Percentiles rank a stretch among this genome's conserved stretches.
Conservation (phyloP, 768 basidiomycete species). For the Zangia roseola region DNA sequence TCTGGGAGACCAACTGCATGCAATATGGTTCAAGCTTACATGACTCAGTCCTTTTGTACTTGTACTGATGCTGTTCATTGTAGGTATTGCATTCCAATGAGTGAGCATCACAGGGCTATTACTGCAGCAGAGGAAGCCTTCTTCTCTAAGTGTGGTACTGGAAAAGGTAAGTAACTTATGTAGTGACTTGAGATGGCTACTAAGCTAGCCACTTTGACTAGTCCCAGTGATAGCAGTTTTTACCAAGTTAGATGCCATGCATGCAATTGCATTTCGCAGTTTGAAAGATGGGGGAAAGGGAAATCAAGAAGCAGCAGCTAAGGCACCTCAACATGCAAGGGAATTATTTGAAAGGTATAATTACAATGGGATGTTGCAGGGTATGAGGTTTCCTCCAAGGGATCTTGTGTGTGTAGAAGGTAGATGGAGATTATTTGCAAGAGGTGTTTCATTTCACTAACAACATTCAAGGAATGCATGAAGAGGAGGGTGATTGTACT, state of each 20-base stretch:
- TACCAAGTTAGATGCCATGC: constrained; percentile 37
- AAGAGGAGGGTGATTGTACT: background rate
- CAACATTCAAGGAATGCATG: too few relatives aligned
- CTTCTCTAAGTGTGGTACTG: constrained; percentile 17
- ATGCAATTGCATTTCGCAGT: constrained; percentile 17
- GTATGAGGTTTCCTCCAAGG: background rate
- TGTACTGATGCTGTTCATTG: background rate
- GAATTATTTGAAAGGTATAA: background rate
- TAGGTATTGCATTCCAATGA: constrained; percentile 41
- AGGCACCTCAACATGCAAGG: constrained; percentile 16
- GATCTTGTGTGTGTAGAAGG: background rate
- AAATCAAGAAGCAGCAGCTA: background rate
- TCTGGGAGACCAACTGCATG: constrained; percentile 33
- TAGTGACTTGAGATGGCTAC: background rate
- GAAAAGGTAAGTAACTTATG: background rate
- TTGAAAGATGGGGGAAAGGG: constrained; percentile 10
- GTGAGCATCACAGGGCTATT: constrained; percentile 23
- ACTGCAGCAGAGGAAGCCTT: constrained; percentile 33
- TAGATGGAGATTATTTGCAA: background rate
- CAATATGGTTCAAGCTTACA: constrained; percentile 30
- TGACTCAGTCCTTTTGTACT: background rate
- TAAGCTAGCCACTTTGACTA: constrained; percentile 11
- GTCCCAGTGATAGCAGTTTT: constrained; percentile 41
- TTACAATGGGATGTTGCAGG: background rate
- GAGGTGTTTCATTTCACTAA: too few relatives aligned